A percentile compares a stretch with the other conserved stretches of the same genome.
Conservation (phyloP, 257 asterid species). For the Solanum dulcamara region DNA sequence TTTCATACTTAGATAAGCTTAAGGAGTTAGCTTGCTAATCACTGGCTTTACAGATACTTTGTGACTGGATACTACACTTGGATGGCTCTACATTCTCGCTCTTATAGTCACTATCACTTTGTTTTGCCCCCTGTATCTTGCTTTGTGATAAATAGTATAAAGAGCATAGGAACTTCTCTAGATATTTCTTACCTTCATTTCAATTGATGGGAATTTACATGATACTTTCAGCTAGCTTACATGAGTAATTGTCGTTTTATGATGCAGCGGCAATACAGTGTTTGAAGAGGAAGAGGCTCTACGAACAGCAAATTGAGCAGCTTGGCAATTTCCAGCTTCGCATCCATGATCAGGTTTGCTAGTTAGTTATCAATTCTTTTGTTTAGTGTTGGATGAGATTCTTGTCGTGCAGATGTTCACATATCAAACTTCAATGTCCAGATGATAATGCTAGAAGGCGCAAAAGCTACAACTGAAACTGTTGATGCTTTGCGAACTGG, state of each 20-base stretch:
- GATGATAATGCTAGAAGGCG: conserved; percentile 49
- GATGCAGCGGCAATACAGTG: conserved; percentile 25
- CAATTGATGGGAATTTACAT: neutral
- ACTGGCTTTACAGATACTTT: neutral
- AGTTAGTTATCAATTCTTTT: neutral
- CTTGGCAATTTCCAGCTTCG: conserved; percentile 25
- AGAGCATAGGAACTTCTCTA: neutral
- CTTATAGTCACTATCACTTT: neutral
- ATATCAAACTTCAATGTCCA: neutral
- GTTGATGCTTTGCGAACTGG: conserved; percentile 45
- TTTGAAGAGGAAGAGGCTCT: conserved; percentile 22
- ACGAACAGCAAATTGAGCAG: conserved; percentile 25
- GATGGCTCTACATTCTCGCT: neutral
- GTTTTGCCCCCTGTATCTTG: neutral
- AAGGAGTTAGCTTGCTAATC: neutral
- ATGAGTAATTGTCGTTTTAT: neutral
- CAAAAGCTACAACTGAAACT: conserved; percentile 49
- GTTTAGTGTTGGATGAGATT: neutral
- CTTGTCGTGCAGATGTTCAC: neutral
- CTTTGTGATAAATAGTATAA: neutral
- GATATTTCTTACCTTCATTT: neutral
- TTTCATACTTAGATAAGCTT: neutral
- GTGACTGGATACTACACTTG: neutral
- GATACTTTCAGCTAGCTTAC: neutral
- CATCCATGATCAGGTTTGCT: conserved; percentile 23